Base-by-base conservation (phyloP, 768 basidiomycete species). In the Mycena alexandri region DNA sequence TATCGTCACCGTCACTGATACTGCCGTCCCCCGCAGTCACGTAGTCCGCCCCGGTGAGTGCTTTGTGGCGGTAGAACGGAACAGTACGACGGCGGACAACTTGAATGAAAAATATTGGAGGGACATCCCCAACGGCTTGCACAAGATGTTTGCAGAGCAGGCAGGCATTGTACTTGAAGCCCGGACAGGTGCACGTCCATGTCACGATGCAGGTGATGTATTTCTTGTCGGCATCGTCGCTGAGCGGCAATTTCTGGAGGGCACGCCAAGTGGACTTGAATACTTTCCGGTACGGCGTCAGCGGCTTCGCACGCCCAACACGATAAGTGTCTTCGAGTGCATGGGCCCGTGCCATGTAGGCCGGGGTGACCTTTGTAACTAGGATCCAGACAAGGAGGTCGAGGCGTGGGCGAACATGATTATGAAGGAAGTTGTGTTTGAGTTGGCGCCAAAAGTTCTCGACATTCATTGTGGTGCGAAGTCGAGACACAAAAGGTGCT, bases 361-460 rank as follows among this genome's bases (percentile, higher is more conserved):
- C 50, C 1, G 76, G 78, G 7, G 74, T 73, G 4, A 78, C 76
- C 36, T 74, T 65, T 25, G 72, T 50, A 42, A 75, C 71, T 8
- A 80, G 51, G 57, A 80, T 74, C 70, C 73, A 78, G 12, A 80
- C 69, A 16, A 71, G 61, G 4, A 66, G 74, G 50, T 75, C 74
- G 16, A 75, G 63, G 4, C 70, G 68, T 0, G 74, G 74, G 19
- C 60, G 68, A 34, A 66, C 29, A 21, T 68, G 64, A 43, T 70
- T 55, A 38, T 69, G 66, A 47, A 74, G 73, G 46, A 43, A 70
- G 25, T 63, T 43, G 34, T 75, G 74, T 44, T n/a, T n/a, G n/a
- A n/a, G n/a, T n/a, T n/a, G n/a, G n/a, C n/a, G n/a, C n/a, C n/a
- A n/a, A n/a, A n/a, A 24, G 25, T 48, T 48, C 22, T 48, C 47